Conservation (phyloP, 2,329 filamentous ascomycete genomes). For the Sporothrix mexicana region DNA sequence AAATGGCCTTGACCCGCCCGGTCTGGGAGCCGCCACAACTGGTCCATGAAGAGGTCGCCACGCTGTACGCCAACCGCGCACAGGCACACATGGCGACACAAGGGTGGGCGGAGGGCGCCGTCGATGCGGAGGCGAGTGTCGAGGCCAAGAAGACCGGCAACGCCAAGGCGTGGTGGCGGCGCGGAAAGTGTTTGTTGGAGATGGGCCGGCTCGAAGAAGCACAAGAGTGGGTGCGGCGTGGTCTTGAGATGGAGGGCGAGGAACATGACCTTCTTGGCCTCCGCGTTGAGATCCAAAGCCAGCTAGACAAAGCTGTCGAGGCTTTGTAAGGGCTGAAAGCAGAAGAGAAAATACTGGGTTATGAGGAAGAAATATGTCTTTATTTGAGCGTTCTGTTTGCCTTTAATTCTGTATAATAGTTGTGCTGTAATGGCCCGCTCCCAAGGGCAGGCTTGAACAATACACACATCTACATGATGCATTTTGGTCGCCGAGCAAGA, state of each 20-base stretch:
- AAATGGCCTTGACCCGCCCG: constrained; percentile 84
- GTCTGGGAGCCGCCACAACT: constrained; percentile 86
- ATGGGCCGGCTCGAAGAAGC: constrained; percentile 90
- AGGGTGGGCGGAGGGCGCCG: constrained; percentile 82
- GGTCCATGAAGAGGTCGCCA: constrained; percentile 81
- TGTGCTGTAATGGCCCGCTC: background rate
- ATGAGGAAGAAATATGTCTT: background rate
- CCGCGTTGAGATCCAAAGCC: constrained; percentile 65
- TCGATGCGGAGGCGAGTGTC: constrained; percentile 86
- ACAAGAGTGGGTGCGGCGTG: constrained; percentile 74
- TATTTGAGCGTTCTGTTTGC: background rate
- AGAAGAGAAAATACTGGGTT: background rate
- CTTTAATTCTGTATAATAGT: constrained; percentile 2
- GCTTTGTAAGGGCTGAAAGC: background rate
- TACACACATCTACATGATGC: too few species aligned
- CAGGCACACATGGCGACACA: constrained; percentile 86
- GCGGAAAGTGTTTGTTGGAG: constrained; percentile 83
- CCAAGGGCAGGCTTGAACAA: background rate
- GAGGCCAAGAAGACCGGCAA: constrained; percentile 87
- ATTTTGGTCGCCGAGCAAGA: too few species aligned
- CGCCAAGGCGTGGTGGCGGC: constrained; percentile 92
- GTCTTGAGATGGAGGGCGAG: constrained; percentile 81
- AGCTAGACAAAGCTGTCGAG: constrained; percentile 35
- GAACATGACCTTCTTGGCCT: constrained; percentile 68
- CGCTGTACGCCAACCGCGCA: constrained; percentile 83